Base-by-base conservation (phyloP, 2,329 filamentous ascomycete species). In the Cryphonectria carpinicola region DNA sequence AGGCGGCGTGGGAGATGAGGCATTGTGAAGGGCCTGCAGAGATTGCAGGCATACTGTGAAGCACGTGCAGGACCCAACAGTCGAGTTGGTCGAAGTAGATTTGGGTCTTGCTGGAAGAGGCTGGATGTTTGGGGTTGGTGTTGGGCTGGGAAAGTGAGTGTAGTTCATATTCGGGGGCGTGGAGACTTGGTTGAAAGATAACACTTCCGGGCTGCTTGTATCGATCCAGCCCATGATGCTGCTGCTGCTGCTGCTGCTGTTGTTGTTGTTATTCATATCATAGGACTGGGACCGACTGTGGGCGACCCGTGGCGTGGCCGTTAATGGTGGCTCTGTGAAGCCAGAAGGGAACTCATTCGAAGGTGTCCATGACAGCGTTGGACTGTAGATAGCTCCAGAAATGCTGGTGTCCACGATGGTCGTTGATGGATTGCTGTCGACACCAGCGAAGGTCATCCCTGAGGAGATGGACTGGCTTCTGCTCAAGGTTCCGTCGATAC, bases 1-100 rank as follows among this genome's bases (percentile, higher is more conserved):
- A 0, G 82, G 81, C 0, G 77, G 73, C 1, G 77, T 74, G 0
- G 81, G 80, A 4, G 78, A 78, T 0, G 82, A 81, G 10, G 81
- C 81, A 68, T 84, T 83, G 76, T 86, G 84, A 7, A 87, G 78
- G 10, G 81, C 81, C 69, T 85, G 81, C 0, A 87, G 79, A 4
- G 84, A 82, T 69, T 85, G 80, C 14, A 86, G 78, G 58, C 84
- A 86, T 28, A 78, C 78, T 1, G 81, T 80, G 73, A 86, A 86
- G 75, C 84, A 87, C 10, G 79, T 81, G 74, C 85, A 87, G 1
- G 80, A 78, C 13, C 78, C 77, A 4, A 75, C 75, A 4, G 78
- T 52, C 35, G 75, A 70, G 66, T 62, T 70, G 66, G 66, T 65
- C 56, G 73, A 61, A 39, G 76, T 75, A 3, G 78, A 74, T 62